phyloP scores from a whole-genome alignment of 805 yeast genomes.

The Pichia thaimueangensis region DNA sequence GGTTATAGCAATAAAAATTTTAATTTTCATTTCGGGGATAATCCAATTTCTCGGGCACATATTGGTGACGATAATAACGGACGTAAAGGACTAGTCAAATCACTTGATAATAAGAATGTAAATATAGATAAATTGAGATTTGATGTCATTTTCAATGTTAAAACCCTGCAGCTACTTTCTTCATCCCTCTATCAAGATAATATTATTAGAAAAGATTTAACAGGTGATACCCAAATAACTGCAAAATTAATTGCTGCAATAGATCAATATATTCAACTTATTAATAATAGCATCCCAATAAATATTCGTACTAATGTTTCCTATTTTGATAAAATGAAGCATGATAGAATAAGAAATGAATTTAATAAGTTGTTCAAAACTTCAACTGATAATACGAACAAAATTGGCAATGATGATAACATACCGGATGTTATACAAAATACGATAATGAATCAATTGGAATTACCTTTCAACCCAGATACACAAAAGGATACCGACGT shows the following conservation, averaged over 20 bases:
- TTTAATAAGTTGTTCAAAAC: slow-evolving; percentile 6
- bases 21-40: too few relatives aligned
- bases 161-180: not conserved
- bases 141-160: not conserved
- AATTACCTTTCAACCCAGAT: slow-evolving; percentile 16
- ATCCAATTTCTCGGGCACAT: too few relatives aligned
- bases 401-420: slow-evolving; percentile 14
- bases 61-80: too few relatives aligned
- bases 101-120: not conserved
- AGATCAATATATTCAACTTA: slow-evolving; percentile 3
- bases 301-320: not conserved
- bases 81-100: too few relatives aligned
- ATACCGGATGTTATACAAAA: slow-evolving; percentile 24
- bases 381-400: not conserved
- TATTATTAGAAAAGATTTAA: not conserved
- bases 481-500: not conserved
- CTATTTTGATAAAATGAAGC: slow-evolving; percentile 8
- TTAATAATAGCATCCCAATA: slow-evolving; percentile 3
- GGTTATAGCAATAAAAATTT: not conserved
- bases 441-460: slow-evolving; percentile 24
- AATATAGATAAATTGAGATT: not conserved
- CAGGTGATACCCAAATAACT: not conserved
- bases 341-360: slow-evolving; percentile 1
- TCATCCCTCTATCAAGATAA: not conserved
- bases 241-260: not conserved